Base-by-base conservation (phyloP, 352 stramenopile genomes). In the Aphanomyces cochlioides region DNA sequence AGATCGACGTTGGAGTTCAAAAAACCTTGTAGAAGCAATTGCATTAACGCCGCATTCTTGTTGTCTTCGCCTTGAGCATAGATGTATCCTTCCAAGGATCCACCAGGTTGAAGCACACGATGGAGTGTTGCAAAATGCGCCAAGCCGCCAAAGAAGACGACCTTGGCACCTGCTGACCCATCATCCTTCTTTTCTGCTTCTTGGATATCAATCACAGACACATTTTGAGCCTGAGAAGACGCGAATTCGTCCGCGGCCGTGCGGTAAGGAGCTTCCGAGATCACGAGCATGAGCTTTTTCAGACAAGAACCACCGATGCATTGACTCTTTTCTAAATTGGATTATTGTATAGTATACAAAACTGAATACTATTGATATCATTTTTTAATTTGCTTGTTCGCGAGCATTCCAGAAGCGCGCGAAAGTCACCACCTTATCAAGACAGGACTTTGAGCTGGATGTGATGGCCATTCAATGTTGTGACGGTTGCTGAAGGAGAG, bases 11-110 rank as follows among this genome's bases (percentile, higher is more conserved):
- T 69, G 5, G 77, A 74, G 45, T 91, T 85, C 59, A 92, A 80
- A 59, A 92, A 87, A 7, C 88, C 88, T 2, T 76, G 82, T 37
- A 93, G 87, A 79, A 94, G 88, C 41, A 93, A 67, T 50, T 86
- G 82, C 86, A 93, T 92, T 21, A 91, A 68, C 34, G 92, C 75
- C 0, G 74, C 71, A 72, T 78, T 89, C 79, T 89, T 68, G 13
- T 66, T 15, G 56, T 72, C 60, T 61, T 50, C 28, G 17, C 41
- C 64, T 1, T 74, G 28, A 38, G 50, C 43, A 28, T 13, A 10
- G 40, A 70, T n/a, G 19, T 41, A 64, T 17, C 15, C 64, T 53
- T 70, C 64, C n/a, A 70, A 17, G 15, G 7, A 34, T 10, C 45
- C 64, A 34, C 64, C 47, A 40, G 48, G 36, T 47, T 70, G 48